Conservation (phyloP, 2,329 filamentous ascomycete species). For the Aspergillus ustus region DNA sequence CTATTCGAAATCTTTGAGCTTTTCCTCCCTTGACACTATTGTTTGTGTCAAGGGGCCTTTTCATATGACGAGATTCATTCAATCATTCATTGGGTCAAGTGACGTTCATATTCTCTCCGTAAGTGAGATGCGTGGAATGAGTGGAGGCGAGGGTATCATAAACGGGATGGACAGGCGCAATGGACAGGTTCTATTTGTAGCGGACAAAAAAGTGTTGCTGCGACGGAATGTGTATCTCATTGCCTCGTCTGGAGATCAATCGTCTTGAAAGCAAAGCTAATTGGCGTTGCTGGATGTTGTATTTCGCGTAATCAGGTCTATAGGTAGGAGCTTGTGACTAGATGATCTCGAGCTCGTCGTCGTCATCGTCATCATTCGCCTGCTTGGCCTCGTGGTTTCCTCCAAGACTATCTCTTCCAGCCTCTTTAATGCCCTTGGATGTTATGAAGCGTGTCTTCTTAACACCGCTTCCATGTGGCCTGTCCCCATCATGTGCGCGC, state of each 20-base stretch:
- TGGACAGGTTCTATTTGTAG: neutral
- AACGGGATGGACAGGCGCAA: neutral
- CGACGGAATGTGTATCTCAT: neutral
- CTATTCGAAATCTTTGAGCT: neutral
- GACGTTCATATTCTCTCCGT: neutral
- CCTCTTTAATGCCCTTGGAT: constrained; percentile 75
- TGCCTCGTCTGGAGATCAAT: neutral
- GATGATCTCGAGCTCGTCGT: constrained; percentile 56
- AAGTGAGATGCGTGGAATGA: neutral
- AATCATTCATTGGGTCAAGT: neutral
- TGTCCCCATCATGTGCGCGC: constrained; percentile 41
- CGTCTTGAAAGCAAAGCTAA: neutral
- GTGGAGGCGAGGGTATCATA: neutral
- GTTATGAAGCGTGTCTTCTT: constrained; percentile 81
- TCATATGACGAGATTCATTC: neutral
- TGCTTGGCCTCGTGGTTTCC: constrained; percentile 46
- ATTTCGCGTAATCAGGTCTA: neutral
- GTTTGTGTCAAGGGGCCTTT: neutral
- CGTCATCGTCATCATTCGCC: constrained; percentile 52
- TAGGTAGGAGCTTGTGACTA: constrained; percentile 16
- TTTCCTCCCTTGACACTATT: no score
- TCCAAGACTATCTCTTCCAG: constrained; percentile 74
- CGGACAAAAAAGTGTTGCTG: neutral
- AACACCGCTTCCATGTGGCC: constrained; percentile 41
- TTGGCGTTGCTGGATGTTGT: neutral